phyloP scores from a whole-genome alignment of 1,284 basidiomycete species.

The Ustilago bromivora region DNA sequence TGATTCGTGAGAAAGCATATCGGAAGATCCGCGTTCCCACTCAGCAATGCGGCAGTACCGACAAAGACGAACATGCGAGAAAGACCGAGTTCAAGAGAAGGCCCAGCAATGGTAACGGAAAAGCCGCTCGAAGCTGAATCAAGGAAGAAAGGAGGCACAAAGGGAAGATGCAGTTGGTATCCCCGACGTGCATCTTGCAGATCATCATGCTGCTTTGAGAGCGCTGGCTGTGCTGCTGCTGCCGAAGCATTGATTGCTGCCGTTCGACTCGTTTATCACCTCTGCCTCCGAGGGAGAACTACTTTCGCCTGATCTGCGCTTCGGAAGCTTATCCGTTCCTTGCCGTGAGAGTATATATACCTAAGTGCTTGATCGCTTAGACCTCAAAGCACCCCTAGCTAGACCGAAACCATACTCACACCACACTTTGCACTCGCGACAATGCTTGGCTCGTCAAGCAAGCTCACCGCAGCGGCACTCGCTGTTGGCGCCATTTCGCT shows the following conservation, averaged over 20 bases:
- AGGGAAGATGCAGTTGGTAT: conserved; percentile 1
- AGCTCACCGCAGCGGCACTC: conserved; percentile 9
- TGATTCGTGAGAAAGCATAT: not conserved
- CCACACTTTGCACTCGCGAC: not conserved
- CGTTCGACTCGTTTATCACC: not conserved
- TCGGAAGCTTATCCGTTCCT: conserved; percentile 3
- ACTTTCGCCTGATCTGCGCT: not conserved
- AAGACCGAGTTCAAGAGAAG: not conserved
- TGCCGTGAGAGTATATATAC: conserved; percentile 1
- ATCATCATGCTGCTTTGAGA: conserved; percentile 2
- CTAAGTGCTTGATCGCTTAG: not conserved
- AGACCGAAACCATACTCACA: not conserved
- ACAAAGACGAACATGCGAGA: not conserved
- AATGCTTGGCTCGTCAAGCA: conserved; percentile 26
- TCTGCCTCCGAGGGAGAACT: not conserved
- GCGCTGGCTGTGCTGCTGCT: not conserved
- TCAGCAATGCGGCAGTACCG: no score
- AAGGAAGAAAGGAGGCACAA: not conserved
- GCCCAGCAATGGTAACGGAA: not conserved
- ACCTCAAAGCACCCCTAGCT: not conserved
- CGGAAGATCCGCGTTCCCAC: not conserved
- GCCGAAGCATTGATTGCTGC: not conserved
- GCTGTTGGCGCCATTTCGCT: conserved; percentile 6
- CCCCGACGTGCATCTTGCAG: conserved; percentile 40
- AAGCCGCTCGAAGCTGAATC: not conserved